Evolutionary conservation across 345 rosid genomes (phyloP).

Genomic region (Aurinia saxatilis): DNA sequence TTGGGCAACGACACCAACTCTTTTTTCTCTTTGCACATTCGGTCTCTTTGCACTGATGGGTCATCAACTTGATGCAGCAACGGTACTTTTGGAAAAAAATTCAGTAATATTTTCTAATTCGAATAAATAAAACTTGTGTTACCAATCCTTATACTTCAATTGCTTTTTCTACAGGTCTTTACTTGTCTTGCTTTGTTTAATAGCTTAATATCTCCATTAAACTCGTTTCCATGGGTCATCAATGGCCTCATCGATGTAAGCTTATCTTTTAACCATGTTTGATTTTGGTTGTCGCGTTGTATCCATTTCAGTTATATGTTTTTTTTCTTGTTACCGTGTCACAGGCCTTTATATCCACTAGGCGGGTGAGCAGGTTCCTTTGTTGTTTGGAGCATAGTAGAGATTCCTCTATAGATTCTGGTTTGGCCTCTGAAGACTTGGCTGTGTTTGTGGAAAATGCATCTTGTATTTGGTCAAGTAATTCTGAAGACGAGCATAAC

Average conservation of each 20-base stretch:
- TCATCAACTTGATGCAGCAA: slow-evolving; percentile 90
- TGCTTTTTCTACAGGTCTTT: slow-evolving; percentile 56
- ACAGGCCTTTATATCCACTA: slow-evolving; percentile 81
- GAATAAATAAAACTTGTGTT: not conserved
- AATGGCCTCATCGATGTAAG: slow-evolving; percentile 95
- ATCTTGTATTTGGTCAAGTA: slow-evolving; percentile 67
- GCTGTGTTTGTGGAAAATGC: slow-evolving; percentile 55
- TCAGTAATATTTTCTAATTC: not conserved
- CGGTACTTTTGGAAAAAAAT: slow-evolving; percentile 36
- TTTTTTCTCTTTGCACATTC: slow-evolving; percentile 79
- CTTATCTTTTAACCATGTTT: slow-evolving; percentile 16
- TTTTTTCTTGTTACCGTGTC: not conserved
- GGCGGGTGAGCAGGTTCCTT: slow-evolving; percentile 77
- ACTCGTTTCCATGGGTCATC: slow-evolving; percentile 96
- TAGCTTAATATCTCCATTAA: slow-evolving; percentile 81
- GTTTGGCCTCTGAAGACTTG: slow-evolving; percentile 34
- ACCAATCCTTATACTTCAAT: not conserved
- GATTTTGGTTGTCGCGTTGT: not conserved
- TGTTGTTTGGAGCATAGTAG: slow-evolving; percentile 44
- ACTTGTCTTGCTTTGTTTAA: slow-evolving; percentile 91
- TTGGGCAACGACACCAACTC: slow-evolving; percentile 96
- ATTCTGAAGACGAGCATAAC: slow-evolving; percentile 32
- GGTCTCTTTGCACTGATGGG: slow-evolving; percentile 86
- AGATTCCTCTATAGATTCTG: slow-evolving; percentile 28
- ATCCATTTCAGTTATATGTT: not conserved